Evolutionary conservation across 148 eudicot genomes (phyloP).

Genomic region (Tetragonia tetragonoides): DNA sequence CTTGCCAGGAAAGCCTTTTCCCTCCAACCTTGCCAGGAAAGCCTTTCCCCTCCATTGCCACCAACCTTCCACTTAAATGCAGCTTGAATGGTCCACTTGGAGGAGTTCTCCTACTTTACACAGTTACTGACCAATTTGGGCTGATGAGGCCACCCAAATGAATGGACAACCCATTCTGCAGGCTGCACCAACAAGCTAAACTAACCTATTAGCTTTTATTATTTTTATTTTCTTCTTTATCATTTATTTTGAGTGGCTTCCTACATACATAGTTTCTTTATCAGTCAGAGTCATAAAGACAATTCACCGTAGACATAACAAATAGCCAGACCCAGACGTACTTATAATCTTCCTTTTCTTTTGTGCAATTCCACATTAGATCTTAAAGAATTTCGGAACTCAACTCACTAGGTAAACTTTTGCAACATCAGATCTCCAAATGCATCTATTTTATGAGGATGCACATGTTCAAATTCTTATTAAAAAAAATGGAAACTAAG

Average conservation of each 20-base stretch:
- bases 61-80: background rate
- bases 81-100: background rate
- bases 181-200: background rate
- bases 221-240: no score
- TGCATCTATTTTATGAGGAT: background rate
- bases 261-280: no score
- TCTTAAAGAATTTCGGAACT: background rate
- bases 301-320: background rate
- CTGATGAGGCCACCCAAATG: background rate
- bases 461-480: background rate
- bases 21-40: no score
- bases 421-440: background rate
- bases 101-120: background rate
- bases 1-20: no score
- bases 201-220: no score
- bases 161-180: background rate
- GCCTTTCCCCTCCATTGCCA: background rate
- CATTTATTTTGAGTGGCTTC: no score
- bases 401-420: background rate
- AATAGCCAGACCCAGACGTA: background rate
- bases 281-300: background rate
- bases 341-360: background rate
- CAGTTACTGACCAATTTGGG: background rate
- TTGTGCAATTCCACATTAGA: background rate
- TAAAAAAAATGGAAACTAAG: background rate